phyloP scores from a whole-genome alignment of 1,284 basidiomycete species.

The Ustanciosporium gigantosporum region DNA sequence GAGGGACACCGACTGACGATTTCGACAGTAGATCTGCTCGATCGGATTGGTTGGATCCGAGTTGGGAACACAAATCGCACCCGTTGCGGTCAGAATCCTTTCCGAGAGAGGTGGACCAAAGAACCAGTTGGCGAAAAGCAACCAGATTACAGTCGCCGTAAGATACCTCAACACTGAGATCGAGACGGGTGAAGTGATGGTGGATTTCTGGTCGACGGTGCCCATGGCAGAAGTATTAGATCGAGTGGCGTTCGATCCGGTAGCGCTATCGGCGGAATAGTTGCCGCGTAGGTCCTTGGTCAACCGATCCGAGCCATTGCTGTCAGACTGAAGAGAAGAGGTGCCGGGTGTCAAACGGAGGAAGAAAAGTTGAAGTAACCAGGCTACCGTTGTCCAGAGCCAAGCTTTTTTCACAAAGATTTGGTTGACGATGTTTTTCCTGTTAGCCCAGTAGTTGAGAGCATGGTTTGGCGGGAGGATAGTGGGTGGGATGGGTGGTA shows the following conservation, averaged over 20 bases:
- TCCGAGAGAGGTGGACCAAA: constrained; percentile 83
- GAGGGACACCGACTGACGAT: constrained; percentile 21
- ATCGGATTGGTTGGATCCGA: constrained; percentile 7
- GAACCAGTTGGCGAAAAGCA: constrained; percentile 75
- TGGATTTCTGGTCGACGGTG: constrained; percentile 4
- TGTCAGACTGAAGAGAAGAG: constrained; percentile 62
- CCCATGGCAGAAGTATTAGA: no score
- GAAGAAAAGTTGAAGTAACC: constrained; percentile 19
- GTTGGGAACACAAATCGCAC: constrained; percentile 73
- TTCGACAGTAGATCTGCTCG: constrained; percentile 43
- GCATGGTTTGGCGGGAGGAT: constrained; percentile 63
- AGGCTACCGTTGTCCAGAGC: constrained; percentile 73
- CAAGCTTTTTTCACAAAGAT: constrained; percentile 88
- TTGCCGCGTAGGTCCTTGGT: not conserved
- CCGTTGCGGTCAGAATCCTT: constrained; percentile 74
- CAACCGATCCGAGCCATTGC: not conserved
- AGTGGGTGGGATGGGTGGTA: constrained; percentile 64
- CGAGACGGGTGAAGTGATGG: constrained; percentile 20
- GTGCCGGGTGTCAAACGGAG: constrained; percentile 2
- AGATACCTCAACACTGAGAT: constrained; percentile 33
- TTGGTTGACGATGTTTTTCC: constrained; percentile 79
- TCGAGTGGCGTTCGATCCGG: not conserved
- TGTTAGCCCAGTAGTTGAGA: constrained; percentile 66
- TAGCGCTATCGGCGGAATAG: not conserved
- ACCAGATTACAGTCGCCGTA: constrained; percentile 13